These are phyloP conservation scores for Gymnopilus dilepis DNA, from an alignment of 768 basidiomycete species.

Conservation along the genomic window DNA sequence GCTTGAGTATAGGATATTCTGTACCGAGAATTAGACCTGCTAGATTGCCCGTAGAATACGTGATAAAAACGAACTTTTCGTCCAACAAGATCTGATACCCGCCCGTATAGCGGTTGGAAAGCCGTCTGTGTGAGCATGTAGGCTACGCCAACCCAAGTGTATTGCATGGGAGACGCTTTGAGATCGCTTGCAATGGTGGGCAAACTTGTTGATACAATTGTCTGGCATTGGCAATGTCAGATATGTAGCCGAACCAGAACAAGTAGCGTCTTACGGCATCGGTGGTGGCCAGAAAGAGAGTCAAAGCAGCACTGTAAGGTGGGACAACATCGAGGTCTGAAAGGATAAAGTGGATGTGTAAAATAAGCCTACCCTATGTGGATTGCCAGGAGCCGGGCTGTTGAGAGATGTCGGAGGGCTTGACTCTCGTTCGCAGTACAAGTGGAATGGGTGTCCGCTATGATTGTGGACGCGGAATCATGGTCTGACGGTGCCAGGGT, in stretches of 20 bases:
- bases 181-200: constrained; percentile 81
- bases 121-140: constrained; percentile 90
- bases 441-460: constrained; percentile 39
- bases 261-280: constrained; percentile 62
- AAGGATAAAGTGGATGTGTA: no score
- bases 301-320: constrained; percentile 67
- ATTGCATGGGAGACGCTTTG: constrained; percentile 68
- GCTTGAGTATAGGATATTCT: constrained; percentile 76
- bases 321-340: background rate
- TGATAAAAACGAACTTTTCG: constrained; percentile 60
- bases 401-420: constrained; percentile 46
- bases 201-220: constrained; percentile 81
- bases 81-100: constrained; percentile 79
- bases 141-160: constrained; percentile 85
- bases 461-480: constrained; percentile 33
- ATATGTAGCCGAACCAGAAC: background rate
- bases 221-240: constrained; percentile 35
- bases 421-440: constrained; percentile 28
- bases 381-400: constrained; percentile 59
- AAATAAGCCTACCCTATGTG: constrained; percentile 75
- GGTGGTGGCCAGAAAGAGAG: constrained; percentile 86
- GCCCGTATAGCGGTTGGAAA: constrained; percentile 83
- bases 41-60: background rate
- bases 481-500: constrained; percentile 16
- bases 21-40: constrained; percentile 11